Evolutionary conservation across 1,139 yeast species (phyloP), one percentile per base, ranked within the genome.

Genomic region (Saccharomyces uvarum): DNA sequence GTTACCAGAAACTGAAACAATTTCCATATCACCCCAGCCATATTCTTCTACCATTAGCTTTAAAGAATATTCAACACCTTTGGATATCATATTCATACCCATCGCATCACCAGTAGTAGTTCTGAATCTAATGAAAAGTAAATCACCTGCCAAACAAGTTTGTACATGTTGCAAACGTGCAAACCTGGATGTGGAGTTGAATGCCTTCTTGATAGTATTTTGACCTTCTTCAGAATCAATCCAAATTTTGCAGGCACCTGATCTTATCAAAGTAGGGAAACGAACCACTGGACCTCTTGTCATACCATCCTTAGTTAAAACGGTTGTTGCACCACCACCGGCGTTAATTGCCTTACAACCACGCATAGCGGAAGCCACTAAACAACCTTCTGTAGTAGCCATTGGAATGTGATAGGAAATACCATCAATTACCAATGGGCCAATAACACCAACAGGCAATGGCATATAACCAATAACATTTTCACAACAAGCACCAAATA

Each of bases 81-180:
- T 93, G 32, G 99, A 93, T 61, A 93, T 95, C 99, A 93, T 95
- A 70, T 93, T 93, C 99, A 93, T 93, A 62, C 99, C 99, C 99
- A 93, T 93, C 19, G 99, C 99, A 76, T 93, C 99, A 72, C 99
- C 99, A 38, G 99, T 93, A 47, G 97, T 90, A 28, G 99, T 93
- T 70, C 91, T 83, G 77, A 93, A 93, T 66, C 99, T 83, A 64
- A 95, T 86, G 68, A 81, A 93, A 65, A 95, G 77, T 61, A 87
- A 77, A 53, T 88, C 87, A 47, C 99, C 99, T n/a, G 99, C 99
- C 70, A 93, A 76, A 1, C 98, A 96, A 29, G 98, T 89, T 72
- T 90, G 88, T 62, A 91, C 78, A 64, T 86, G 86, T 73, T 88
- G 96, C 66, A 93, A 81, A 67, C 97, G 83, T 21, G 99, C 99